Conservation (phyloP, 2,329 filamentous ascomycete species). For the Mollisia scopiformis region DNA sequence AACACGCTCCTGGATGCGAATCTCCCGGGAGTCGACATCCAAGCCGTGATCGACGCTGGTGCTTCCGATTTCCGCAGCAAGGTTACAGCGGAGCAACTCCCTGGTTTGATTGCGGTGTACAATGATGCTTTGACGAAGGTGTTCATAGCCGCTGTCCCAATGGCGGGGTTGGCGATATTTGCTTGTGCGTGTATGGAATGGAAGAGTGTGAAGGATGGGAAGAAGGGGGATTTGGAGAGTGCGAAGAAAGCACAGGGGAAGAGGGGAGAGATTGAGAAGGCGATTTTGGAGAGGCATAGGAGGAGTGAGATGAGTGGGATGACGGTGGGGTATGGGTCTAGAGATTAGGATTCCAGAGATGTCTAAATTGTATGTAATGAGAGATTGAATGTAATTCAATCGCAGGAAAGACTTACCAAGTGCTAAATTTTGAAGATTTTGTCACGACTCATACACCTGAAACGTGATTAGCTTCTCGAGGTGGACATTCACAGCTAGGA, state of each 20-base stretch:
- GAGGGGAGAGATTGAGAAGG: slow-evolving; percentile 7
- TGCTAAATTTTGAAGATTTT: too few species aligned
- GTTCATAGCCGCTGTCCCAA: slow-evolving; percentile 56
- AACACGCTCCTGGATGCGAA: slow-evolving; percentile 35
- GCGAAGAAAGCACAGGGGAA: slow-evolving; percentile 1
- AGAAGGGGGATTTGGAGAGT: slow-evolving; percentile 9
- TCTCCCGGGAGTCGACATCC: slow-evolving; percentile 30
- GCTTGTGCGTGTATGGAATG: slow-evolving; percentile 55
- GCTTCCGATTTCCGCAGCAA: slow-evolving; percentile 49
- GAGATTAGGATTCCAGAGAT: not conserved
- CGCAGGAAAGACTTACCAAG: too few species aligned
- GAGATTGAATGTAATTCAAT: too few species aligned
- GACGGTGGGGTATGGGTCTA: not conserved
- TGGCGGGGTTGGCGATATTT: slow-evolving; percentile 50
- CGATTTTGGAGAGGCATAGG: slow-evolving; percentile 4
- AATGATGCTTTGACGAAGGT: slow-evolving; percentile 53
- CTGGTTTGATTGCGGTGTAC: slow-evolving; percentile 53
- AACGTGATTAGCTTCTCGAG: too few species aligned
- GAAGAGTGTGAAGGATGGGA: slow-evolving; percentile 32
- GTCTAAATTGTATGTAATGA: not conserved
- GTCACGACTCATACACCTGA: too few species aligned
- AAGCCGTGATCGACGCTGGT: slow-evolving; percentile 33
- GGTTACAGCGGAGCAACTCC: slow-evolving; percentile 45
- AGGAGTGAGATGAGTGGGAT: not conserved
- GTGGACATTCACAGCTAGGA: too few species aligned